Evolutionary conservation across 768 basidiomycete genomes (phyloP).

Genomic region (Kondoa malvinella): DNA sequence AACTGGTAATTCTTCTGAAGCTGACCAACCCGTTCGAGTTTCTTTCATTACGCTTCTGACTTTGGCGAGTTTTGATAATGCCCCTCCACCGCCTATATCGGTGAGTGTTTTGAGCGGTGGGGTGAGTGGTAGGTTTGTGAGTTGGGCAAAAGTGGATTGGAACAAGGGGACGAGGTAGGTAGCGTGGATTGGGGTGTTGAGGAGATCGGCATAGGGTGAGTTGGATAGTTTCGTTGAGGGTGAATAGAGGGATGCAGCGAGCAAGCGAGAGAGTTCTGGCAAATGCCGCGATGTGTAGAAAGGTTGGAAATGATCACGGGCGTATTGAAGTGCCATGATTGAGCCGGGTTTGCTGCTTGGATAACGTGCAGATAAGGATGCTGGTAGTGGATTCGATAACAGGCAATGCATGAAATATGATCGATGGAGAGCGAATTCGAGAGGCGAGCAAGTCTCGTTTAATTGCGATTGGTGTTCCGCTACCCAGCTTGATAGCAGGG

Average conservation of each 20-base stretch:
- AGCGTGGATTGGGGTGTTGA: slow-evolving; percentile 7
- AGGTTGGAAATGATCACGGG: slow-evolving; percentile 45
- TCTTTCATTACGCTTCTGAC: slow-evolving; percentile 85
- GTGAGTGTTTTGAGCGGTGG: slow-evolving; percentile 74
- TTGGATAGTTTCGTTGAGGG: slow-evolving; percentile 48
- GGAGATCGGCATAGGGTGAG: slow-evolving; percentile 59
- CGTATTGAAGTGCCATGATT: slow-evolving; percentile 52
- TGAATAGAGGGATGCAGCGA: slow-evolving; percentile 53
- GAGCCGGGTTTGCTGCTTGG: slow-evolving; percentile 1
- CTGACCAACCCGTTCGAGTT: slow-evolving; percentile 68
- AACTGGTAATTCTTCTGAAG: slow-evolving; percentile 70
- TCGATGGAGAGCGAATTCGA: slow-evolving; percentile 79
- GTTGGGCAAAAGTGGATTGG: slow-evolving; percentile 72
- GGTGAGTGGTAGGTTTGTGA: slow-evolving; percentile 72
- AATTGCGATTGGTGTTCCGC: slow-evolving; percentile 38
- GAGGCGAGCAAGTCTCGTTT: slow-evolving; percentile 48
- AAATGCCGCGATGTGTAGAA: slow-evolving; percentile 46
- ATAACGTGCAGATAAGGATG: not conserved
- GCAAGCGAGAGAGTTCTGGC: slow-evolving; percentile 50
- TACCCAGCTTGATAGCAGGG: slow-evolving; percentile 51
- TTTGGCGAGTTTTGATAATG: slow-evolving; percentile 80
- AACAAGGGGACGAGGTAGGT: slow-evolving; percentile 53
- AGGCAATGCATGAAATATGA: slow-evolving; percentile 74
- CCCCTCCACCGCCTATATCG: slow-evolving; percentile 82
- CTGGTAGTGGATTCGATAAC: slow-evolving; percentile 21